A percentile compares a stretch with the other conserved stretches of the same genome.
These are phyloP conservation scores for Colletotrichum lupini DNA, from an alignment of 2,329 filamentous ascomycete species.

Conservation along the genomic window DNA sequence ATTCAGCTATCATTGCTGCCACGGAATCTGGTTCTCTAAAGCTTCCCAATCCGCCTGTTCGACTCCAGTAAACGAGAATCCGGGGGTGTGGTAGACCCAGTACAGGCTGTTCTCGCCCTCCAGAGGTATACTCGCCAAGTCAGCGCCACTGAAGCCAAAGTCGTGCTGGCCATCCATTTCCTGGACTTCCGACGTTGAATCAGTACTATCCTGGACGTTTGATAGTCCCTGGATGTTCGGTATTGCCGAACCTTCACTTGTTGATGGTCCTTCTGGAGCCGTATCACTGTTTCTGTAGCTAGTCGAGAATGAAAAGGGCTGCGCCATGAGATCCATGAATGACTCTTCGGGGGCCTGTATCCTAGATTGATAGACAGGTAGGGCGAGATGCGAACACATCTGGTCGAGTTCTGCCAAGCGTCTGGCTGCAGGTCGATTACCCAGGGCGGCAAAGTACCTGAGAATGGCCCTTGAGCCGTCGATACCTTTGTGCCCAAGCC, in stretches of 20 bases:
- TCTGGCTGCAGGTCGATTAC: slow-evolving; percentile 24
- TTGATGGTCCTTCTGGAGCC: not conserved
- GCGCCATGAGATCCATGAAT: not conserved
- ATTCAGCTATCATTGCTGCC: not conserved
- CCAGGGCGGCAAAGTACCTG: slow-evolving; percentile 11
- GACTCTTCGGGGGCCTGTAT: not conserved
- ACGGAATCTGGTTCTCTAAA: slow-evolving; percentile 8
- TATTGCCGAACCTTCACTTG: not conserved
- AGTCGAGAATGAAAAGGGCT: not conserved
- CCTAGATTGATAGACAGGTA: not conserved
- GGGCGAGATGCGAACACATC: slow-evolving; percentile 25
- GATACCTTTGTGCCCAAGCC: slow-evolving; percentile 12
- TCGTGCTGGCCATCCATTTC: not conserved
- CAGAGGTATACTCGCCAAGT: slow-evolving; percentile 9
- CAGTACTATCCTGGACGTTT: not conserved
- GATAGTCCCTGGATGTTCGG: not conserved
- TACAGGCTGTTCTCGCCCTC: slow-evolving; percentile 24
- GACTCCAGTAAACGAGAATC: slow-evolving; percentile 16
- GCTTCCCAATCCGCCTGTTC: slow-evolving; percentile 29
- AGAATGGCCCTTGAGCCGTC: slow-evolving; percentile 19
- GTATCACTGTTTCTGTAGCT: not conserved
- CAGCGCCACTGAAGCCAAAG: slow-evolving; percentile 5
- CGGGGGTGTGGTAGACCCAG: slow-evolving; percentile 15
- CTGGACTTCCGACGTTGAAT: not conserved
- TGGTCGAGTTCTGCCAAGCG: slow-evolving; percentile 26